Percentiles rank a stretch among this genome's conserved stretches.
phyloP scores from a whole-genome alignment of 164 flowering plant genomes.

The Cinnamomum micranthum region DNA sequence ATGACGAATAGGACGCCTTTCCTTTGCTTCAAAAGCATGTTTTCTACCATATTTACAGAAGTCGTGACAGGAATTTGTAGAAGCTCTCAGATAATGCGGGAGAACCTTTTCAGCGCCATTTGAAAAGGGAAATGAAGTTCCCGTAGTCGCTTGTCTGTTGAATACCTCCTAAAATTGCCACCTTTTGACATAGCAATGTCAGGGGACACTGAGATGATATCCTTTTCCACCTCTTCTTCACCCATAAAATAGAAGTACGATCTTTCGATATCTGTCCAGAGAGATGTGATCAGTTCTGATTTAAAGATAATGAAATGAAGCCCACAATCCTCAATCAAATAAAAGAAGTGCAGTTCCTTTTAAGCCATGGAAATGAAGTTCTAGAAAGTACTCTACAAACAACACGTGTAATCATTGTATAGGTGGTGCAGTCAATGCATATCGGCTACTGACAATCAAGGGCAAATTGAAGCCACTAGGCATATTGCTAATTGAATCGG shows the following conservation, averaged over 20 bases:
- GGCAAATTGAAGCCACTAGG: neutral
- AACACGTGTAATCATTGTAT: no score
- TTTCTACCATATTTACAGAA: slow-evolving; percentile 74
- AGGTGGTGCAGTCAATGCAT: neutral
- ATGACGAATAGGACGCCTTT: slow-evolving; percentile 27
- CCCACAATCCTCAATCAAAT: neutral
- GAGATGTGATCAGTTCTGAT: neutral
- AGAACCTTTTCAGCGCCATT: slow-evolving; percentile 27
- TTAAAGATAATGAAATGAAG: neutral
- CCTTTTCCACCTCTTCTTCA: slow-evolving; percentile 12
- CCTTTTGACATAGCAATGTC: slow-evolving; percentile 14
- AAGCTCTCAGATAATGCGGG: slow-evolving; percentile 74
- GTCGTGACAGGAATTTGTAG: slow-evolving; percentile 91
- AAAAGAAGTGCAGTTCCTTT: neutral
- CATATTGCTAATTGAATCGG: neutral
- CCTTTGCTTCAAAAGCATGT: slow-evolving; percentile 40
- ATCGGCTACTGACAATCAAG: neutral
- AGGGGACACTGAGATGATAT: slow-evolving; percentile 13
- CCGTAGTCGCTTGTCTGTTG: slow-evolving; percentile 25
- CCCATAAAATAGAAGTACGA: neutral
- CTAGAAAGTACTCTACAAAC: no score
- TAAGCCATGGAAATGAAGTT: neutral
- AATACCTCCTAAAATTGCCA: slow-evolving; percentile 30
- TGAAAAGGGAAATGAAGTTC: slow-evolving; percentile 4
- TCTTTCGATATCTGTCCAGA: neutral